Percentiles rank a stretch among this genome's conserved stretches.
Evolutionary conservation across 2,329 filamentous ascomycete species (phyloP).

Genomic region (Daldinia sp.): DNA sequence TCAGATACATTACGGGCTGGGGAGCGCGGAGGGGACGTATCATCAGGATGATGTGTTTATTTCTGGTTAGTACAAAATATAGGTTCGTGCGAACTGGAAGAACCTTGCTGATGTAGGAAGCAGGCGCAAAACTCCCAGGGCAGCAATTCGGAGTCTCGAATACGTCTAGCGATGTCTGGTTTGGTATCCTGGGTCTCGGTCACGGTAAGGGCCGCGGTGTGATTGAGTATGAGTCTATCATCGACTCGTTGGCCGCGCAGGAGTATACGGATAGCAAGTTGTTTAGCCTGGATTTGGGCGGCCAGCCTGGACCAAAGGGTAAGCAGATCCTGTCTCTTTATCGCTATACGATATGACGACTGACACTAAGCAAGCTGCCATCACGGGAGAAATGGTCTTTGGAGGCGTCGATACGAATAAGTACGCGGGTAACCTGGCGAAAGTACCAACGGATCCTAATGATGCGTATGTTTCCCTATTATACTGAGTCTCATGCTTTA

Average conservation of each 20-base stretch:
- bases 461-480: constrained; percentile 43
- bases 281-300: constrained; percentile 61
- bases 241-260: constrained; percentile 58
- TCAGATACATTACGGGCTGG: constrained; percentile 51
- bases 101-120: not conserved
- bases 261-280: constrained; percentile 59
- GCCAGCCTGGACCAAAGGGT: constrained; percentile 39
- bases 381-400: constrained; percentile 60
- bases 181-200: constrained; percentile 61
- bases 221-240: constrained; percentile 60
- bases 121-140: constrained; percentile 50
- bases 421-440: constrained; percentile 56
- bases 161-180: constrained; percentile 56
- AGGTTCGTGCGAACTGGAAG: constrained; percentile 40
- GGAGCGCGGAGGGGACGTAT: constrained; percentile 54
- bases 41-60: constrained; percentile 57
- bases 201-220: constrained; percentile 53
- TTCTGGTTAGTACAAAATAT: constrained; percentile 48
- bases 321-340: constrained; percentile 18
- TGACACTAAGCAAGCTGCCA: constrained; percentile 43
- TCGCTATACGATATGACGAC: not conserved
- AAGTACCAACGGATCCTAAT: constrained; percentile 52
- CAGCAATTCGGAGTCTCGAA: constrained; percentile 61
- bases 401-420: constrained; percentile 62
- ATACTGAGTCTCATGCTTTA: not conserved